Conservation (phyloP, 2,329 filamentous ascomycete genomes). For the Sclerotinia spermophila region DNA sequence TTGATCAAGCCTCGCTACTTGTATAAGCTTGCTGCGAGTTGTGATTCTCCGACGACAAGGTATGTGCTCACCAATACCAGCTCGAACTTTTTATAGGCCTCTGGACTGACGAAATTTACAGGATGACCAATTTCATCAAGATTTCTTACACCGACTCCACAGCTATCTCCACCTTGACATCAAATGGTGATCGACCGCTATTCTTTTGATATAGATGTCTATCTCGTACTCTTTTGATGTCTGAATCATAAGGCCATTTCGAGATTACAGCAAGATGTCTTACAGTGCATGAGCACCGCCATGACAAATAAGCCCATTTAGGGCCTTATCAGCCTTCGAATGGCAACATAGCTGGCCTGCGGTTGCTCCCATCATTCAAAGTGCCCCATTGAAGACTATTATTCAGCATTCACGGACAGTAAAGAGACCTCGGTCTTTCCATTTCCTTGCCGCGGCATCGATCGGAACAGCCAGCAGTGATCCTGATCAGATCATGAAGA, state of each 20-base stretch:
- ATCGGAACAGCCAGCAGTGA: fast-evolving
- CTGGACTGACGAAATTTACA: background rate
- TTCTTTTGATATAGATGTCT: no score
- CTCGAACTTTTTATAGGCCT: background rate
- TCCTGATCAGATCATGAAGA: background rate
- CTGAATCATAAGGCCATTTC: no score
- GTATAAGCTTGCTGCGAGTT: no score
- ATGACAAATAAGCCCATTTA: background rate
- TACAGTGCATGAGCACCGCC: background rate
- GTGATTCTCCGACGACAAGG: no score
- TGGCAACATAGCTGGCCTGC: background rate
- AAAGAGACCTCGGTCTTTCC: no score
- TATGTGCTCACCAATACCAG: no score
- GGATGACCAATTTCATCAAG: no score
- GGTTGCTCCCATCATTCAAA: background rate
- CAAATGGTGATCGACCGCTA: no score
- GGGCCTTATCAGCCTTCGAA: background rate
- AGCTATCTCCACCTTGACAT: no score
- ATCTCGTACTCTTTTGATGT: no score
- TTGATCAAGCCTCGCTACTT: background rate
- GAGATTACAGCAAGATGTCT: background rate
- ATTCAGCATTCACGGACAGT: no score
- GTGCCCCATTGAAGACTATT: background rate
- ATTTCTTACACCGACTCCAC: no score
- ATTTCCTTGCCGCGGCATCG: background rate